Base-by-base conservation (phyloP, 176 grass and related monocot species). In the Zoysia japonica region DNA sequence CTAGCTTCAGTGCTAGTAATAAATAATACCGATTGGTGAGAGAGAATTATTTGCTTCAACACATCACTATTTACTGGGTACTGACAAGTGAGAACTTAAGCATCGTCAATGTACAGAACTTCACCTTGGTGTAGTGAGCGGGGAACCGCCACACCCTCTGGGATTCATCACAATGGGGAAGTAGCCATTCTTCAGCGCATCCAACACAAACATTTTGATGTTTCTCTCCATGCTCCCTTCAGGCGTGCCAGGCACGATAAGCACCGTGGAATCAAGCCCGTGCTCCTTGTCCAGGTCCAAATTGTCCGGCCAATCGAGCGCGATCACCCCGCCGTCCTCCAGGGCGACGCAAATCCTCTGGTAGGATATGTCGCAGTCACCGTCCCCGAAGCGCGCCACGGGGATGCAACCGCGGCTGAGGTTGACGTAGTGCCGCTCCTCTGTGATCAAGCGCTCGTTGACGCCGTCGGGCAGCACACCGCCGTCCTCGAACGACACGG, bases 161-260 rank as follows among this genome's bases (percentile, higher is more conserved):
- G 95, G 92, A n/a, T 97, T 97, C 89, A 97, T 87, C 48, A 97
- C 95, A 52, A 97, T 75, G 41, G 95, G 92, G 41, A 97, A 97
- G 68, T 89, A 97, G 0, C 95, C 95, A 63, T 87, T 91, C 75
- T 82, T 87, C 71, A 97, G 76, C 0, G 89, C 89, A 48, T 89
- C 92, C 49, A 88, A 49, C 68, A 94, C 83, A 65, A 97, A 97
- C 49, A 67, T 41, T 67, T 81, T 83, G 53, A 94, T 59, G 71
- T 56, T 84, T 14, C 56, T 85, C 48, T 87, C 87, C 95, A 88
- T 94, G 90, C 95, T 92, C 57, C 95, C 95, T 51, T 88, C 85
- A 1, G 80, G 53, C 0, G 87, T 90, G 11, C 92, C 95, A 1
- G 95, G 95, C 61, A 97, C 89, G 7, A 94, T 19, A 5, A 98